A percentile compares a stretch with the other conserved stretches of the same genome.
Conservation (phyloP, 306 rosid genomes). For the Ochetophila trinervis region DNA sequence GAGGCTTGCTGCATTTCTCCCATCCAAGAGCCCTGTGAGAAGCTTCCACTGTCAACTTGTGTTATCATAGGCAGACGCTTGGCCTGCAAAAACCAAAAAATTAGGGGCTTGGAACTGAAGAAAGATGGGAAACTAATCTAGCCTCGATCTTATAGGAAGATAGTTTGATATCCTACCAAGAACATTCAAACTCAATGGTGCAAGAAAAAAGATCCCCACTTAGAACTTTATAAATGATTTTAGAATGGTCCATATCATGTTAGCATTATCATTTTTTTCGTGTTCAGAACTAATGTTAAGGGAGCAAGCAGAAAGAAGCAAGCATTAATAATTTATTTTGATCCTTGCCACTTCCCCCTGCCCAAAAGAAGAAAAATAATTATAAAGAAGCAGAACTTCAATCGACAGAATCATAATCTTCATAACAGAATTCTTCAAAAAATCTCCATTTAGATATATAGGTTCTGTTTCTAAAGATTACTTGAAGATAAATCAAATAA, state of each 20-base stretch:
- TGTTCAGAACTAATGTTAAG: not conserved
- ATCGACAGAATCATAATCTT: constrained; percentile 2
- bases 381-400: not conserved
- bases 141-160: too few species aligned
- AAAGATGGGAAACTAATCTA: too few species aligned
- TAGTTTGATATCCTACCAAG: not conserved
- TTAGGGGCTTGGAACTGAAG: constrained; percentile 2
- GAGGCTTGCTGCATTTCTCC: constrained; percentile 97
- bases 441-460: not conserved
- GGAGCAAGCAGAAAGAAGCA: too few species aligned
- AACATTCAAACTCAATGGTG: not conserved
- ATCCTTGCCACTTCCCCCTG: too few species aligned
- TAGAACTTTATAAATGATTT: not conserved
- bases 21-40: constrained; percentile 87
- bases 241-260: not conserved
- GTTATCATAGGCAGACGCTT: constrained; percentile 73
- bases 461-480: not conserved
- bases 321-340: too few species aligned
- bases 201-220: not conserved
- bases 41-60: constrained; percentile 54
- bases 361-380: too few species aligned
- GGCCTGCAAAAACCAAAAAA: constrained; percentile 52
- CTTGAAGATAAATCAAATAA: constrained; percentile 16
- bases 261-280: not conserved
- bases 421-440: not conserved